A percentile compares a stretch with the other conserved stretches of the same genome.
Evolutionary conservation across 23 red algal genomes (phyloP).

Genomic region (Gracilaria caudata): DNA sequence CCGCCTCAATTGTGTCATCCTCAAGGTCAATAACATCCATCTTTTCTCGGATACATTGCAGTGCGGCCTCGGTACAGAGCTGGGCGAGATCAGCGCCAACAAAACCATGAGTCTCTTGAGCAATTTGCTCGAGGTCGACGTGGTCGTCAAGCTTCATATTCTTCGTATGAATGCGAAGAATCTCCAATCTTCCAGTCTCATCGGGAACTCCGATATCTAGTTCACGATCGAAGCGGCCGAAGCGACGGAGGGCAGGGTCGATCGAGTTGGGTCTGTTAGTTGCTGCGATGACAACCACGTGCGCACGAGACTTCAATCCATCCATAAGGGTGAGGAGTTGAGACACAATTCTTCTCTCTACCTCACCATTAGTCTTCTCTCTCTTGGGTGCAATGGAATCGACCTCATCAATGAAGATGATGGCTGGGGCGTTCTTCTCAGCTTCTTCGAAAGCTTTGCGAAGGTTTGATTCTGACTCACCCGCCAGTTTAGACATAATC

Average conservation of each 20-base stretch:
- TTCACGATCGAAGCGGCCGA: conserved; percentile 99
- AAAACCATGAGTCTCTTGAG: conserved; percentile 96
- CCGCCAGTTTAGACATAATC: conserved; percentile 99
- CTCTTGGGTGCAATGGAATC: conserved; percentile 99
- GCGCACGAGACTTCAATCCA: conserved; percentile 92
- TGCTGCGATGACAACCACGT: conserved; percentile 98
- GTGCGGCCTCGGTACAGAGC: conserved; percentile 96
- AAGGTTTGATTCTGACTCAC: conserved; percentile 96
- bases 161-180: conserved; percentile 98
- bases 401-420: conserved; percentile 99
- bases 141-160: conserved; percentile 99
- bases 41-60: conserved; percentile 99
- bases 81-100: conserved; percentile 98
- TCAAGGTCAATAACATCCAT: conserved; percentile 99
- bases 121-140: conserved; percentile 90
- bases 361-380: conserved; percentile 99
- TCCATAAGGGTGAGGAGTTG: conserved; percentile 99
- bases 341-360: conserved; percentile 98
- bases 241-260: conserved; percentile 96
- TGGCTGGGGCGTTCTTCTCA: conserved; percentile 99
- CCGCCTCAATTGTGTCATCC: conserved; percentile 98
- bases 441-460: conserved; percentile 99
- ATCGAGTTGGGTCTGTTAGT: conserved; percentile 98
- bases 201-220: conserved; percentile 99
- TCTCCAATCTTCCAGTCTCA: conserved; percentile 97